Evolutionary conservation across 345 rosid species (phyloP).

Genomic region (Cardamine occulta): DNA sequence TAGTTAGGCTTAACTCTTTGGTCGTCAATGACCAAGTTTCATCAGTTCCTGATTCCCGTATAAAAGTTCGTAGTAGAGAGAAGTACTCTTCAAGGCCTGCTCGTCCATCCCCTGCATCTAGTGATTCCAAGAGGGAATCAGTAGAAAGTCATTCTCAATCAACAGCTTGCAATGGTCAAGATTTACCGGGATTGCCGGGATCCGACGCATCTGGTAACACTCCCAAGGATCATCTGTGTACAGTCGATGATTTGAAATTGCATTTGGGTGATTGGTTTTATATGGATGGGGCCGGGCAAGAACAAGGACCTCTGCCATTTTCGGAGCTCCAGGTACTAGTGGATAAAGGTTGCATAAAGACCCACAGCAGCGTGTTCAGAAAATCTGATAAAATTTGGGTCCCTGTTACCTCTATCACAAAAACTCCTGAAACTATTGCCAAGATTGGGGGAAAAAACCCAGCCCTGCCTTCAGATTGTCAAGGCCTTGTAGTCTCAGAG

Average conservation of each 20-base stretch:
- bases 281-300: constrained; percentile 93
- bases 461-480: constrained; percentile 50
- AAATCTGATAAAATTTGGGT: constrained; percentile 93
- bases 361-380: constrained; percentile 82
- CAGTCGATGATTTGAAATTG: constrained; percentile 75
- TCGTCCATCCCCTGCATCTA: constrained; percentile 62
- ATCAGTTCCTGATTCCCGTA: constrained; percentile 70
- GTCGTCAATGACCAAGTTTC: constrained; percentile 93
- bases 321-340: constrained; percentile 74
- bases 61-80: constrained; percentile 74
- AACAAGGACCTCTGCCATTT: constrained; percentile 80
- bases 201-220: constrained; percentile 49
- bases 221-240: constrained; percentile 69
- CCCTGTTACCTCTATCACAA: constrained; percentile 58
- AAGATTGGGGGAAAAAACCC: constrained; percentile 44
- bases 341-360: constrained; percentile 68
- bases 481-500: constrained; percentile 44
- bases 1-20: constrained; percentile 94
- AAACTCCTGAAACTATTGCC: constrained; percentile 50
- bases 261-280: constrained; percentile 97
- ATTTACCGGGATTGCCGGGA: constrained; percentile 55
- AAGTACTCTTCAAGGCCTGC: constrained; percentile 67
- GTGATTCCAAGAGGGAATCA: constrained; percentile 65
- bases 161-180: constrained; percentile 53
- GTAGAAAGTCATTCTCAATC: constrained; percentile 62